Evolutionary conservation across 257 asterid genomes (phyloP).

Genomic region (Salvia miltiorrhiza): DNA sequence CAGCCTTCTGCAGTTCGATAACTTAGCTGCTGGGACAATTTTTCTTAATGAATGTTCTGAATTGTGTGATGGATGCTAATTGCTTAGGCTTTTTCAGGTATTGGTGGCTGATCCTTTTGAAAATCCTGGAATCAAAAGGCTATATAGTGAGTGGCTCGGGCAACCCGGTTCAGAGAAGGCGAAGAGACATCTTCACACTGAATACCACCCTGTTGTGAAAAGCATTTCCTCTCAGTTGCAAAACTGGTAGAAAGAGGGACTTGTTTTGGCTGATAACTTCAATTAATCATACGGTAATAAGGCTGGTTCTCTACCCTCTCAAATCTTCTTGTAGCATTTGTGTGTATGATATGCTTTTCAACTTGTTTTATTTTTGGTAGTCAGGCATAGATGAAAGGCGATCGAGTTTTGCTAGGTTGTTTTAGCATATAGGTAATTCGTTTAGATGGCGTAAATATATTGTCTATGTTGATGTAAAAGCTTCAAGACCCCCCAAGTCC

Average conservation of each 20-base stretch:
- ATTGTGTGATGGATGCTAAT: background rate
- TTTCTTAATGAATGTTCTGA: background rate
- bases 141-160: conserved; percentile 81
- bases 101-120: conserved; percentile 56
- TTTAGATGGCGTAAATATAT: background rate
- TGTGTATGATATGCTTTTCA: background rate
- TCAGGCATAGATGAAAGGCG: conserved; percentile 23
- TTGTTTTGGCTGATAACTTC: background rate
- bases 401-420: conserved; percentile 46
- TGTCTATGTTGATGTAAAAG: conserved; percentile 4
- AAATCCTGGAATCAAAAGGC: conserved; percentile 47
- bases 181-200: conserved; percentile 67
- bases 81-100: conserved; percentile 42
- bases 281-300: conserved; percentile 1
- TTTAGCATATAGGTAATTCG: conserved; percentile 10
- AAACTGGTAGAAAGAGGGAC: conserved; percentile 66
- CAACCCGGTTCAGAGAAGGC: conserved; percentile 88
- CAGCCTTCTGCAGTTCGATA: background rate
- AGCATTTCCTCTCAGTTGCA: conserved; percentile 86
- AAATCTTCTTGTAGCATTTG: background rate
- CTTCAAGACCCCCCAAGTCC: background rate
- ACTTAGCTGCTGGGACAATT: background rate
- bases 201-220: conserved; percentile 73
- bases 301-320: background rate
- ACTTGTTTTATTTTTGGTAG: conserved; percentile 9